These are phyloP conservation scores for Amanita pallidorosea DNA, from an alignment of 768 basidiomycete species.

Conservation along the genomic window DNA sequence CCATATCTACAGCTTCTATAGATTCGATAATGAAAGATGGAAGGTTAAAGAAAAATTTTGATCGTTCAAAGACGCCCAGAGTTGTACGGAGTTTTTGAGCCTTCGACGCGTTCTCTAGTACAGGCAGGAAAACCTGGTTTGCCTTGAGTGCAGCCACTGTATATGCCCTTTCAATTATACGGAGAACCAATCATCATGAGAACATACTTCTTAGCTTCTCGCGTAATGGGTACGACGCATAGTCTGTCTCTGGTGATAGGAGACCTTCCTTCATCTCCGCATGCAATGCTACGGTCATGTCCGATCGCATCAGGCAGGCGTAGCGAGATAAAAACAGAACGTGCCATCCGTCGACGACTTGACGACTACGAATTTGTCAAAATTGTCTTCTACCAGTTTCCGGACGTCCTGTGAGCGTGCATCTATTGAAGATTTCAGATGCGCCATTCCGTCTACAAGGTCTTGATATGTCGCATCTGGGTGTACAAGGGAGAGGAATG, in stretches of 20 bases:
- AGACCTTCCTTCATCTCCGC: conserved; percentile 90
- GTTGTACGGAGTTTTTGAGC: conserved; percentile 89
- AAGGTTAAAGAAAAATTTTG: conserved; percentile 98
- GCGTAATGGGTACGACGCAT: conserved; percentile 70
- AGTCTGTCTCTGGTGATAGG: conserved; percentile 65
- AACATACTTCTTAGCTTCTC: conserved; percentile 77
- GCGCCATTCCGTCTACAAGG: conserved; percentile 64
- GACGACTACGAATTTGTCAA: conserved; percentile 94
- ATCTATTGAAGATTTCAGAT: conserved; percentile 74
- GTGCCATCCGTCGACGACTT: conserved; percentile 94
- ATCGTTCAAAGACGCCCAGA: conserved; percentile 89
- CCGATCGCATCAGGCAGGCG: not conserved
- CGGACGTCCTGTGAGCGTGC: conserved; percentile 90
- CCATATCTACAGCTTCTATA: conserved; percentile 69
- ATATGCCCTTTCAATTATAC: not conserved
- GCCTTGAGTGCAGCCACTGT: conserved; percentile 87
- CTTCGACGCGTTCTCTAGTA: conserved; percentile 91
- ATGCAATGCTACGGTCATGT: conserved; percentile 52
- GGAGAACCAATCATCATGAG: not conserved
- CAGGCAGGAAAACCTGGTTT: conserved; percentile 91
- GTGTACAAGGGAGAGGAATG: conserved; percentile 83
- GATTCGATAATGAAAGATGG: conserved; percentile 83
- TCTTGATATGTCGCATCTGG: conserved; percentile 95
- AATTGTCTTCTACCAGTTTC: conserved; percentile 93
- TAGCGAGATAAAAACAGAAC: conserved; percentile 8